Percentiles rank a stretch among this genome's conserved stretches.
Conservation (phyloP, 139 green algal genomes). For the Haematococcus sp. region DNA sequence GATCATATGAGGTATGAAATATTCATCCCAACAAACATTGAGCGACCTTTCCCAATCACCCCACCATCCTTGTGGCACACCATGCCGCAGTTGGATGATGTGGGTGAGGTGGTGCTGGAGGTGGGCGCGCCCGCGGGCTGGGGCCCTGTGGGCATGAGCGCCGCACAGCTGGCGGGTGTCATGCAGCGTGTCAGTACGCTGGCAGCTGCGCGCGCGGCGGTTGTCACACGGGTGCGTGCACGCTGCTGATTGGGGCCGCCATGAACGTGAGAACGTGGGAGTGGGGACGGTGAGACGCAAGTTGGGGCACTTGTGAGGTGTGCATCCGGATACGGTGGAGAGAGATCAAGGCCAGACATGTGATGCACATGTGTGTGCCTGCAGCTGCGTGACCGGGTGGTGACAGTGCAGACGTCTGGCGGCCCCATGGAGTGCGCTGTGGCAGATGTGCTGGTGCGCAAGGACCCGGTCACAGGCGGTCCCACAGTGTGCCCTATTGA, state of each 20-base stretch:
- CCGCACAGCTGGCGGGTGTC: slow-evolving; percentile 48
- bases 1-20: no score
- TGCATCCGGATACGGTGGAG: no score
- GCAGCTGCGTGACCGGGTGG: slow-evolving; percentile 32
- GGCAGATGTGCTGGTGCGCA: slow-evolving; percentile 63
- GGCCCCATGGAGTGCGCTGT: slow-evolving; percentile 20
- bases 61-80: neutral
- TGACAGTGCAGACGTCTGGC: slow-evolving; percentile 19
- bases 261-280: no score
- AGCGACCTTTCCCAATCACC: neutral
- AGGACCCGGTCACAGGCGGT: slow-evolving; percentile 14
- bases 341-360: no score
- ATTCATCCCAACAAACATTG: no score
- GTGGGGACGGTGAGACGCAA: no score
- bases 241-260: no score
- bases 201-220: neutral
- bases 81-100: slow-evolving; percentile 49
- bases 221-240: no score
- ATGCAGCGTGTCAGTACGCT: slow-evolving; percentile 32
- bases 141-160: slow-evolving; percentile 51
- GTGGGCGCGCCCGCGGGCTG: slow-evolving; percentile 63
- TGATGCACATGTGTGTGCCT: neutral
- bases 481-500: slow-evolving; percentile 51
- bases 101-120: slow-evolving; percentile 72
- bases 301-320: no score